Base-by-base conservation (phyloP, 2,329 filamentous ascomycete genomes). In the Cercospora berteroae region DNA sequence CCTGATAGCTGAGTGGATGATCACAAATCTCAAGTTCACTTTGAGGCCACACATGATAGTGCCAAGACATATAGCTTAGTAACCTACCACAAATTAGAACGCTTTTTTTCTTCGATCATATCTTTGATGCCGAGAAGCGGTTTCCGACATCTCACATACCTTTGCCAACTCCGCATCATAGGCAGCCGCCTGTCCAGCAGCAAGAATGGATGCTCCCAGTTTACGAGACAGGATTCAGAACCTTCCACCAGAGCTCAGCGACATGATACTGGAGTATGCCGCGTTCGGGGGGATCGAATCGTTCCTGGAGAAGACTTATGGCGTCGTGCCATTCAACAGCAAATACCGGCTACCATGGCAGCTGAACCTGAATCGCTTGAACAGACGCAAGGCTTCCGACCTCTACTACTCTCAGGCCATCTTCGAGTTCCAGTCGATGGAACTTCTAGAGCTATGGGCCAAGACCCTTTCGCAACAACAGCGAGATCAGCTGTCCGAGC, bases 261-360 rank as follows among this genome's bases (percentile, higher is more conserved):
- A 39, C 36, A 39, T 7, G 6, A 39, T 39, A 13, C 16, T 39
- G 16, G 36, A 39, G 36, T 39, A 39, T 39, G n/a, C 36, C 36
- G 36, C n/a, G n/a, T 39, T 39, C 16, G 2, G n/a, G n/a, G 16
- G 36, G 16, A 39, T 39, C 36, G 36, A 39, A 16, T 39, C 36
- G 36, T 39, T 39, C 36, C 16, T 39, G 16, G 36, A n/a, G 5
- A 5, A 39, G 36, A 39, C 16, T 8, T 13, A n/a, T 6, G 16
- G 36, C 5, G 16, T 39, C 16, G 36, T 39, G 16, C 36, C 36
- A 39, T 39, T 60, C 56, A 31, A 13, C 42, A 8, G 9, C 18
- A 18, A 8, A 27, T 55, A 65, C 63, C 31, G 33, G 12, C 56
- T 44, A 13, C 63, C 63, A 50, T 50, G 33, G 36, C 63, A 65